A percentile compares a stretch with the other conserved stretches of the same genome.
Conservation (phyloP, 2,329 filamentous ascomycete species). For the Capronia coronata region DNA sequence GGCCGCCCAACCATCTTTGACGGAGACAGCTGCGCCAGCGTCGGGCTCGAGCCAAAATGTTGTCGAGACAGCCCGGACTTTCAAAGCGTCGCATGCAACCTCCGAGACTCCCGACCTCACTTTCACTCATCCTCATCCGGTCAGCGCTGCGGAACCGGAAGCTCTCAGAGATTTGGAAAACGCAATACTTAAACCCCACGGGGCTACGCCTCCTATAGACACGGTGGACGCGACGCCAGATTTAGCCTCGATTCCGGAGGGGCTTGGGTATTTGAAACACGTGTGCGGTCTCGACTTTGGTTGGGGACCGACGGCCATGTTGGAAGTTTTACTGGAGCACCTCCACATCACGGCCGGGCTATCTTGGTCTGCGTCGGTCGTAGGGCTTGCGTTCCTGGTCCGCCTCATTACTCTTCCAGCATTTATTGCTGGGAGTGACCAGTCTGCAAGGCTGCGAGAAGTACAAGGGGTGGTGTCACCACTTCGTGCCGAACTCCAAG, state of each 20-base stretch:
- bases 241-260: constrained; percentile 58
- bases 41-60: constrained; percentile 7
- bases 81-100: constrained; percentile 25
- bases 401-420: constrained; percentile 64
- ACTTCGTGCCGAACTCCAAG: constrained; percentile 50
- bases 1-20: constrained; percentile 1
- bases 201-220: constrained; percentile 1
- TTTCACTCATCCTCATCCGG: constrained; percentile 6
- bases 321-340: constrained; percentile 75
- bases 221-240: constrained; percentile 25
- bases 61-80: constrained; percentile 12
- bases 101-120: constrained; percentile 19
- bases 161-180: constrained; percentile 18
- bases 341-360: constrained; percentile 67
- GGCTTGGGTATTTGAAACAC: constrained; percentile 73
- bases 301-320: constrained; percentile 65
- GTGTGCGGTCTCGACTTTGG: constrained; percentile 78
- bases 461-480: constrained; percentile 54
- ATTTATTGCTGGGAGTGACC: constrained; percentile 54
- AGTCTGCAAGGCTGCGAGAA: constrained; percentile 55
- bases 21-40: not conserved
- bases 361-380: constrained; percentile 77
- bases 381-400: constrained; percentile 57
- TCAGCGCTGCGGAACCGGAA: constrained; percentile 13
- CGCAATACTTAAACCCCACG: constrained; percentile 17